These are phyloP conservation scores for Xylaria bambusicola DNA, from an alignment of 495 filamentous ascomycete genomes.

Conservation along the genomic window DNA sequence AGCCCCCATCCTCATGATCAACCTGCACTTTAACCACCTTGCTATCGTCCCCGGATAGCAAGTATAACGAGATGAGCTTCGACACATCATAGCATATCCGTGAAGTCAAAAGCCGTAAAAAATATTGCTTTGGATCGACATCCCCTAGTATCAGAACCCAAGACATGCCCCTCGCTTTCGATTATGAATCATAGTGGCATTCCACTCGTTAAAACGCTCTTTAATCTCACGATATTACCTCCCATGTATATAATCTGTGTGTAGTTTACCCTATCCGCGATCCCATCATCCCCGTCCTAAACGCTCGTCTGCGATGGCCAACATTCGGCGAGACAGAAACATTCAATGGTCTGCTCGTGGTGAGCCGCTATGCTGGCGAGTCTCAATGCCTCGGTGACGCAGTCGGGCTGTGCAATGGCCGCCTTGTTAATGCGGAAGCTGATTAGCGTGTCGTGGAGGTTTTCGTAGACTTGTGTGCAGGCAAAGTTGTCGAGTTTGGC, in stretches of 20 bases:
- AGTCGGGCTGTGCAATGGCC: conserved; percentile 5
- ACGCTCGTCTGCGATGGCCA: not conserved
- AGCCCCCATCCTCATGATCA: not conserved
- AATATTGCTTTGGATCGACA: no score
- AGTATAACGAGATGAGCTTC: no score
- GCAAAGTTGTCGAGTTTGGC: conserved; percentile 4
- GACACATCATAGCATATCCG: no score
- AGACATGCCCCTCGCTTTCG: no score
- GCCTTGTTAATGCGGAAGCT: conserved; percentile 9
- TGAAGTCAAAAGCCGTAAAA: no score
- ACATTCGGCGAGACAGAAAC: conserved; percentile 13
- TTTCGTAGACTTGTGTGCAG: conserved; percentile 11
- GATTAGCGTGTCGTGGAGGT: conserved; percentile 10
- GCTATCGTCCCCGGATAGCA: no score
- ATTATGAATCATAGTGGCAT: no score
- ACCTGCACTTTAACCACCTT: not conserved
- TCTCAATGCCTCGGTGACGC: conserved; percentile 8
- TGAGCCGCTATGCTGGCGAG: not conserved
- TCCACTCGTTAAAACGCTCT: no score
- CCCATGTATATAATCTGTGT: no score
- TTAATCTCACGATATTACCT: no score
- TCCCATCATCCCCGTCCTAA: not conserved
- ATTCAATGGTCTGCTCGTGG: conserved; percentile 10
- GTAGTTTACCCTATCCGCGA: no score
- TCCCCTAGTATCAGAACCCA: no score